Conservation (phyloP, 2,329 filamentous ascomycete genomes). For the Clonostachys byssicola region DNA sequence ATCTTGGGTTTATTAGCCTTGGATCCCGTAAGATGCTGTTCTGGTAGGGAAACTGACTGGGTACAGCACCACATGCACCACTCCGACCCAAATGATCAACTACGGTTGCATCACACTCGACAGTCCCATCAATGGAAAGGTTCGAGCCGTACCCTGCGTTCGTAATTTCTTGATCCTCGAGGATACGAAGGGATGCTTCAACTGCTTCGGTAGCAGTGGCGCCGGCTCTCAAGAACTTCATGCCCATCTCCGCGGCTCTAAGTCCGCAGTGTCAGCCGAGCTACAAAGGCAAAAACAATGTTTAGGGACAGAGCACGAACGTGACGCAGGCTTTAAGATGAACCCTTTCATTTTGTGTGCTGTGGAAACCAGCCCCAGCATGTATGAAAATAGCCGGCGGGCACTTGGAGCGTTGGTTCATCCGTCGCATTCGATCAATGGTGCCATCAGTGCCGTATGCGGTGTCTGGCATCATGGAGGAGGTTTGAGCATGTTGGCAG, state of each 20-base stretch:
- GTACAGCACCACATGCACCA: conserved; percentile 86
- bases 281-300: background rate
- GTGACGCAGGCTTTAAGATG: conserved; percentile 86
- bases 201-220: conserved; percentile 82
- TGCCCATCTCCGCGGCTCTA: conserved; percentile 79
- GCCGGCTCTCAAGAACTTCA: conserved; percentile 75
- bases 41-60: conserved; percentile 55
- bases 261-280: background rate
- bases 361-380: conserved; percentile 93
- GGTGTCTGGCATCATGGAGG: conserved; percentile 42
- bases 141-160: conserved; percentile 97
- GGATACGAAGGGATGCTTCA: conserved; percentile 78
- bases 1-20: conserved; percentile 46
- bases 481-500: conserved; percentile 15
- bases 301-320: conserved; percentile 45
- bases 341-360: conserved; percentile 74
- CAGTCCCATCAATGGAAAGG: conserved; percentile 80
- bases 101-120: conserved; percentile 92
- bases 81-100: conserved; percentile 89
- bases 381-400: conserved; percentile 86
- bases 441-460: conserved; percentile 36
- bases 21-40: background rate
- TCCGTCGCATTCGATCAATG: conserved; percentile 30
- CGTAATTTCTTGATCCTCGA: conserved; percentile 94
- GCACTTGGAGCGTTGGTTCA: conserved; percentile 23